These are phyloP conservation scores for Talaromyces sp. DNA, from an alignment of 2,329 filamentous ascomycete genomes.

Conservation along the genomic window DNA sequence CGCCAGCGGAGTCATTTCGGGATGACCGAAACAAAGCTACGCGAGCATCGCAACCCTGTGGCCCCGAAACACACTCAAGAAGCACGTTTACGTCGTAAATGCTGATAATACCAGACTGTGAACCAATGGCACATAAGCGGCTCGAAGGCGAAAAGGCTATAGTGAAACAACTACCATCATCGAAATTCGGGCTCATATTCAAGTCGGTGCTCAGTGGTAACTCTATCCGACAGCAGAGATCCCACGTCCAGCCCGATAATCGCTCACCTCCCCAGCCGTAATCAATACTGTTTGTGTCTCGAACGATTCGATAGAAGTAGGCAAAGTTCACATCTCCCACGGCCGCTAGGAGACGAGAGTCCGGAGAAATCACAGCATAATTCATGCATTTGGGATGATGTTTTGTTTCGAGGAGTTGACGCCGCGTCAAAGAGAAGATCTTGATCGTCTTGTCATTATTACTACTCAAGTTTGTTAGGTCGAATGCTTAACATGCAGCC, in stretches of 20 bases:
- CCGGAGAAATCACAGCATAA: slow-evolving; percentile 87
- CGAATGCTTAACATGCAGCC: neutral
- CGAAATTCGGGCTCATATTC: slow-evolving; percentile 22
- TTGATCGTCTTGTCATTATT: slow-evolving; percentile 92
- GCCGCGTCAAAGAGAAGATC: slow-evolving; percentile 71
- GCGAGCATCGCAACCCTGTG: slow-evolving; percentile 46
- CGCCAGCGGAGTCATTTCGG: slow-evolving; percentile 67
- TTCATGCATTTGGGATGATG: slow-evolving; percentile 84
- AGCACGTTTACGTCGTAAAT: slow-evolving; percentile 42
- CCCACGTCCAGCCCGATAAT: slow-evolving; percentile 42
- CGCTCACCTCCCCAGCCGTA: slow-evolving; percentile 31
- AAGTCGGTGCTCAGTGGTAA: slow-evolving; percentile 38
- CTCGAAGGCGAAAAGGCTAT: slow-evolving; percentile 50
- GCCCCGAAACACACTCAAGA: slow-evolving; percentile 22
- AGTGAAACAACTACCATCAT: slow-evolving; percentile 47
- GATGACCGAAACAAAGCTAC: slow-evolving; percentile 76
- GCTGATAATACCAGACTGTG: slow-evolving; percentile 48
- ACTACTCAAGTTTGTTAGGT: slow-evolving; percentile 56
- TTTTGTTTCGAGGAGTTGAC: slow-evolving; percentile 66
- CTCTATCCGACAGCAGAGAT: slow-evolving; percentile 36
- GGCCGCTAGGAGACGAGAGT: slow-evolving; percentile 74
- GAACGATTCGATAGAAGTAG: slow-evolving; percentile 67
- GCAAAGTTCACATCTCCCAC: slow-evolving; percentile 84
- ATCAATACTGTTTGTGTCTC: slow-evolving; percentile 26
- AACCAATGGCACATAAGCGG: slow-evolving; percentile 49